Evolutionary conservation across 2,329 filamentous ascomycete genomes (phyloP), one percentile per base, ranked within the genome.

Genomic region (Pyrenochaeta sp.): DNA sequence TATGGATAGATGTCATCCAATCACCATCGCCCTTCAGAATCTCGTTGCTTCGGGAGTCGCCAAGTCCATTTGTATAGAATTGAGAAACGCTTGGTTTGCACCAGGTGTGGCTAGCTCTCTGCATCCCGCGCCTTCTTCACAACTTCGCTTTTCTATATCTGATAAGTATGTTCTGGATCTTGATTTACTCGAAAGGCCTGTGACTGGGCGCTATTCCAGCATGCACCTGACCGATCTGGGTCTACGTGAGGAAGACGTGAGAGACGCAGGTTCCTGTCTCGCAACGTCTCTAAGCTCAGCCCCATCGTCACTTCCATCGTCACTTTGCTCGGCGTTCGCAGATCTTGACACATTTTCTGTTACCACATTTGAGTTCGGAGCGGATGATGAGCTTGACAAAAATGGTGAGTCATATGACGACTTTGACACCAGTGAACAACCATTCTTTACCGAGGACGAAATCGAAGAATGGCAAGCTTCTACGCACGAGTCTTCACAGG

Each of bases 281-380:
- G 9, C n/a, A 17, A 3, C 9, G 0, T 43, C 47, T 3, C 10
- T 31, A 10, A 12, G 17, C 11, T 44, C 33, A 7, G 48, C 44
- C 0, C 54, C 54, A 20, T 31, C 44, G 3, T 58, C 57, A 7
- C 35, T 56, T 5, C 43, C 54, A 4, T 58, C 57, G 1, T 58
- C 51, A 10, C 14, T 52, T 11, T 51, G 42, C 32, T 63, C 57
- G 12, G 44, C 54, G 15, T 53, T 63, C 14, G 23, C 50, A 32
- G 42, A 56, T 32, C 31, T 63, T 18, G 60, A 63, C 20, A 56
- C 50, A 11, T 63, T 63, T 18, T 60, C 57, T 1, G 49, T 60
- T 5, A 33, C 41, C 3, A 49, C 50, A 10, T 58, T 56, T 33
- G 49, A 51, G 9, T 29, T 49, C 15, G 20, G 42, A 11, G 42